phyloP scores from a whole-genome alignment of 306 rosid species.

The Senna siamea region DNA sequence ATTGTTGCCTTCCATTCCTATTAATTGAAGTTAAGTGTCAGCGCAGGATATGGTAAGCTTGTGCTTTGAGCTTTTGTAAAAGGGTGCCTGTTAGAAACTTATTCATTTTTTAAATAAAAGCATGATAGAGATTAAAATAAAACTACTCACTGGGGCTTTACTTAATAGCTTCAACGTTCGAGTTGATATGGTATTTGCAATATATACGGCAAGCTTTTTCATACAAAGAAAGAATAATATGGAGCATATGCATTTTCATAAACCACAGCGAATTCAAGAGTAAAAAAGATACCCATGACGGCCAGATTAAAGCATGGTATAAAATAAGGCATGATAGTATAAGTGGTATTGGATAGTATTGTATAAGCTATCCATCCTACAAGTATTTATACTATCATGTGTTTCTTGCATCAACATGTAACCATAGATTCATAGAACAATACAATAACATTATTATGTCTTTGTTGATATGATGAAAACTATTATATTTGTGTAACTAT shows the following conservation, averaged over 20 bases:
- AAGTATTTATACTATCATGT: no score
- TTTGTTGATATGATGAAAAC: no score
- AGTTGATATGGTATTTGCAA: no score
- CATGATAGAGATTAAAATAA: no score
- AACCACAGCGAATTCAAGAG: background rate
- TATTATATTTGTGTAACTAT: no score
- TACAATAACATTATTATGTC: background rate
- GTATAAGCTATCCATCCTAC: no score
- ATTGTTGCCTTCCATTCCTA: background rate
- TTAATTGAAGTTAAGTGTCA: no score
- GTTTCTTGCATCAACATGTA: background rate
- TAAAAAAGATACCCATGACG: background rate
- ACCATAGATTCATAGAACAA: background rate
- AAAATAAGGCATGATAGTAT: background rate
- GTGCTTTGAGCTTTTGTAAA: background rate
- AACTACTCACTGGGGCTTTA: background rate
- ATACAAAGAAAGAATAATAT: background rate
- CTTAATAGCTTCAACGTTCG: background rate
- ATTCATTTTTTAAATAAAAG: no score
- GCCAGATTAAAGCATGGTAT: background rate
- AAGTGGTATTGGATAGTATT: no score
- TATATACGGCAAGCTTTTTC: background rate
- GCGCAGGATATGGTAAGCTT: background rate
- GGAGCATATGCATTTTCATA: constrained; percentile 12
- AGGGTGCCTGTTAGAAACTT: background rate